Base-by-base conservation (phyloP, 495 filamentous ascomycete species). In the Penicillium taxi region DNA sequence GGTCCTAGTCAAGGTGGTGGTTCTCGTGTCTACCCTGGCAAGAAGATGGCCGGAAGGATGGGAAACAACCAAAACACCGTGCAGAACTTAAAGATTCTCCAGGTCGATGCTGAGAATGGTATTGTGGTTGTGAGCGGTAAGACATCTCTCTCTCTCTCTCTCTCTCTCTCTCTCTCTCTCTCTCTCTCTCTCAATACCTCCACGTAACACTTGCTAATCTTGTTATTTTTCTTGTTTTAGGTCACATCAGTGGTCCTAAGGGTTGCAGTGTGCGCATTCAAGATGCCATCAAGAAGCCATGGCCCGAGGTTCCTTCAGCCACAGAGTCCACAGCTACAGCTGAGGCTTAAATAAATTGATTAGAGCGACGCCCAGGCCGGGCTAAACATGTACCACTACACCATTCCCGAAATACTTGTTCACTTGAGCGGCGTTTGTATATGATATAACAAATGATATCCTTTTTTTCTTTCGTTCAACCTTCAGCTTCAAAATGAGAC, bases 31-130 rank as follows among this genome's bases (percentile, higher is more conserved):
- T 75, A 82, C 41, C 91, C 91, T 0, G 91, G 91, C 33, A 98
- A 98, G 78, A 86, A 84, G 62, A 98, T 98, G 91, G 77, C 91
- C 14, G 91, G 91, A 39, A 75, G 85, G 28, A 96, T 98, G 91
- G 91, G 91, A 16, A 80, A 80, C 39, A 70, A 89, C 58, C 75
- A 77, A 45, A 82, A 86, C 27, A 98, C 91, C 24, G 68, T 86
- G 12, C 88, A 96, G 70, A 93, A 93, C 56, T 61, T 94, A 45
- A 84, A 84, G 63, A 79, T 98, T 35, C 62, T 98, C 51, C 78
- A 84, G 66, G 81, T 94, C 23, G 85, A 96, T 62, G 69, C 75
- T 39, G 79, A 81, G 52, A 79, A 86, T 52, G 90, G 91, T 7
- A 74, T 94, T 43, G 78, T 98, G 30, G 80, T 96, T 37, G 75